phyloP scores from a whole-genome alignment of 805 yeast species.

The Candida coquimbonensis region DNA sequence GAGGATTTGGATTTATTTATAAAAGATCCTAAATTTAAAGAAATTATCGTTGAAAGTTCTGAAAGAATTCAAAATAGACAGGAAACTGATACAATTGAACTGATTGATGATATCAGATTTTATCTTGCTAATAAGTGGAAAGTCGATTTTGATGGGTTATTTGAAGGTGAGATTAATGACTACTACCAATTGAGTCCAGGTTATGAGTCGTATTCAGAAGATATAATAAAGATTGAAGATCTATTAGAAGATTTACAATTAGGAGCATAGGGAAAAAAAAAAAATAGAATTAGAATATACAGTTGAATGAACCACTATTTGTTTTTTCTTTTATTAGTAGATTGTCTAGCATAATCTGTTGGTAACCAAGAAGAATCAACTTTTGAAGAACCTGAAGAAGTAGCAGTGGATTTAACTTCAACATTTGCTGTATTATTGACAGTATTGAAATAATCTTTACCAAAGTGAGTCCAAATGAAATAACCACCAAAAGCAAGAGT shows the following conservation, averaged over 20 bases:
- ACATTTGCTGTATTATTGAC: conserved; percentile 22
- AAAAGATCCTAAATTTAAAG: conserved; percentile 31
- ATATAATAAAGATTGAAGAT: conserved; percentile 33
- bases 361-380: conserved; percentile 54
- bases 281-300: too few relatives aligned
- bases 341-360: conserved; percentile 39
- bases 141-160: conserved; percentile 27
- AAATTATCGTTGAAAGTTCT: conserved; percentile 42
- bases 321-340: conserved; percentile 24
- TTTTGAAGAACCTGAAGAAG: conserved; percentile 24
- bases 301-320: conserved; percentile 10
- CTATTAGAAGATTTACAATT: conserved; percentile 32
- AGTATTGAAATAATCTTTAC: conserved; percentile 37
- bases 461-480: conserved; percentile 36
- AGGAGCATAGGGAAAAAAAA: conserved; percentile 28
- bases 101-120: conserved; percentile 70
- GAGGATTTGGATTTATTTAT: conserved; percentile 34
- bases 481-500: conserved; percentile 46
- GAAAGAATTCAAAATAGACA: conserved; percentile 51
- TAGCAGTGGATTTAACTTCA: conserved; percentile 5
- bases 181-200: conserved; percentile 17
- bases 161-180: conserved; percentile 21
- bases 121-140: conserved; percentile 34
- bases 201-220: conserved; percentile 20
- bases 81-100: conserved; percentile 73